These are phyloP conservation scores for Elsinoe australis DNA, from an alignment of 2,329 filamentous ascomycete species.

Conservation along the genomic window DNA sequence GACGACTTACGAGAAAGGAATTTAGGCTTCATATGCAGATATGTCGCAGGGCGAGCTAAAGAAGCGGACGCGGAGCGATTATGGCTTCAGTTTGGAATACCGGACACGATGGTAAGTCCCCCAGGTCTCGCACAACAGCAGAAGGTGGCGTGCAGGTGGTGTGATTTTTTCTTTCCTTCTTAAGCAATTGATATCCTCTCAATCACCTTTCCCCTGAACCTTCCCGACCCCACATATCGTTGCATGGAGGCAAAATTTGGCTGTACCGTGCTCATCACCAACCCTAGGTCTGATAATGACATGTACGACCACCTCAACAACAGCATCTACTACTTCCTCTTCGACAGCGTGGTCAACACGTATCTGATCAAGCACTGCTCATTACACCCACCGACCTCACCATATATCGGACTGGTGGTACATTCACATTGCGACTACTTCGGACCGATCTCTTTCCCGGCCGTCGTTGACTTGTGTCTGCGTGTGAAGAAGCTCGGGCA, in stretches of 20 bases:
- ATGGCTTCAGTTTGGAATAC: conserved; percentile 71
- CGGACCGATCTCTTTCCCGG: conserved; percentile 71
- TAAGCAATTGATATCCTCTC: too few species aligned
- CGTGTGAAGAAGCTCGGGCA: conserved; percentile 77
- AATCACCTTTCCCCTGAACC: conserved; percentile 10
- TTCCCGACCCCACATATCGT: too few species aligned
- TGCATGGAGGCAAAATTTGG: too few species aligned
- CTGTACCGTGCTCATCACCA: too few species aligned
- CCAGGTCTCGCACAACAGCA: too few species aligned
- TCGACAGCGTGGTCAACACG: conserved; percentile 83
- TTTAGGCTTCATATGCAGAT: neutral
- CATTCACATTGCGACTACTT: conserved; percentile 83
- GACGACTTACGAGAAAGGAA: too few species aligned
- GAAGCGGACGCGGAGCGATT: conserved; percentile 60
- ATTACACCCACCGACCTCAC: conserved; percentile 60
- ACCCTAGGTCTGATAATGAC: conserved; percentile 87
- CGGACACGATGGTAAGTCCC: conserved; percentile 71
- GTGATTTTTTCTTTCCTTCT: too few species aligned
- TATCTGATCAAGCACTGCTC: conserved; percentile 76
- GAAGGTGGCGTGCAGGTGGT: too few species aligned
- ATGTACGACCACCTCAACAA: conserved; percentile 96
- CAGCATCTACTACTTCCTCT: conserved; percentile 75
- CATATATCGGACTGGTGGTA: conserved; percentile 75
- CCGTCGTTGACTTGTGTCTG: conserved; percentile 70
- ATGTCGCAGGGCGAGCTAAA: conserved; percentile 38